These are phyloP conservation scores for Fragilaria crotonensis DNA, from an alignment of 108 stramenopile genomes.

Conservation along the genomic window DNA sequence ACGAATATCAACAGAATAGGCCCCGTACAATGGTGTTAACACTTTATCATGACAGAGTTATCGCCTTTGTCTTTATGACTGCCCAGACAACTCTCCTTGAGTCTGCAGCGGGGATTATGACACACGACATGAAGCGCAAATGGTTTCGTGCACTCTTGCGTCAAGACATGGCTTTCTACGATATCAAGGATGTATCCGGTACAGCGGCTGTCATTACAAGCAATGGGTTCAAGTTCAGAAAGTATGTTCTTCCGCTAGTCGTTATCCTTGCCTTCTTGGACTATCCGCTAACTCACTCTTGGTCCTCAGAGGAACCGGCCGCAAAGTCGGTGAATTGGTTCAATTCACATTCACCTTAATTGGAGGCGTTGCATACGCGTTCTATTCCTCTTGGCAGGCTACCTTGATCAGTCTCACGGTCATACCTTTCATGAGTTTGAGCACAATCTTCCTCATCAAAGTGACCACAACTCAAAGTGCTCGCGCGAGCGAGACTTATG, in stretches of 20 bases:
- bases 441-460: constrained; percentile 10
- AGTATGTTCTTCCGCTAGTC: constrained; percentile 9
- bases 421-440: constrained; percentile 1
- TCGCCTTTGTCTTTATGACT: constrained; percentile 15
- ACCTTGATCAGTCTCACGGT: constrained; percentile 20
- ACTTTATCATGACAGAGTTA: constrained; percentile 1
- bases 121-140: constrained; percentile 18
- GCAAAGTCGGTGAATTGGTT: constrained; percentile 10
- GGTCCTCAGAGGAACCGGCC: constrained; percentile 3
- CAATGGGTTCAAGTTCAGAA: not conserved
- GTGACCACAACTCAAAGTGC: constrained; percentile 7
- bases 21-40: too few species aligned
- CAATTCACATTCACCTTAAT: too few species aligned
- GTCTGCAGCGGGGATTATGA: constrained; percentile 23
- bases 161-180: too few species aligned
- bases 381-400: constrained; percentile 11
- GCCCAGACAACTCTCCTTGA: too few species aligned
- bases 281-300: too few species aligned
- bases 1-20: too few species aligned
- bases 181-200: constrained; percentile 38
- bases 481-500: not conserved
- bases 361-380: too few species aligned
- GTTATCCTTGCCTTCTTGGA: not conserved
- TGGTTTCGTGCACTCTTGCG: constrained; percentile 53
- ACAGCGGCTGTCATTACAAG: not conserved